phyloP scores from a whole-genome alignment of 2,329 filamentous ascomycete species.

The Pseudogymnoascus sp. region DNA sequence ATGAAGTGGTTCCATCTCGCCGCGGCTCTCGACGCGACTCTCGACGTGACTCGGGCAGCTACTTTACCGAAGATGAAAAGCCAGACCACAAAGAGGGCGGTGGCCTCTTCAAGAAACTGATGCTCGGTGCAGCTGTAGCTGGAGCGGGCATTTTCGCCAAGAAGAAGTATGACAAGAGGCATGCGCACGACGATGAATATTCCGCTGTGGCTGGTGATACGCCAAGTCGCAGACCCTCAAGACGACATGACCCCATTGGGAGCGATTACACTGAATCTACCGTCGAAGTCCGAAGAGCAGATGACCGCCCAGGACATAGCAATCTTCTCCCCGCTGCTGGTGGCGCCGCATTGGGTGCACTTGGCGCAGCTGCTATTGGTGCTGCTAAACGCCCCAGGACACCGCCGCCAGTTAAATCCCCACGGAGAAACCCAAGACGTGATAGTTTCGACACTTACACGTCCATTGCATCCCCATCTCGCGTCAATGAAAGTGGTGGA shows the following conservation, averaged over 20 bases:
- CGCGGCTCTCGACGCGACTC: conserved; percentile 34
- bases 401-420: conserved; percentile 35
- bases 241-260: conserved; percentile 22
- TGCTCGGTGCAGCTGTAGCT: conserved; percentile 52
- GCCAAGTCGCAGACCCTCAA: conserved; percentile 40
- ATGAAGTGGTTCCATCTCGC: conserved; percentile 46
- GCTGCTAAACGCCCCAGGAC: conserved; percentile 35
- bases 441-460: conserved; percentile 49
- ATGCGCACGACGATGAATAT: conserved; percentile 50
- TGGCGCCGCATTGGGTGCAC: neutral
- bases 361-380: conserved; percentile 37
- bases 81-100: conserved; percentile 39
- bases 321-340: conserved; percentile 1
- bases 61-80: conserved; percentile 54
- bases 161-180: conserved; percentile 47
- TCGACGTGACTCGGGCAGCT: conserved; percentile 47
- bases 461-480: conserved; percentile 51
- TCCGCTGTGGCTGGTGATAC: conserved; percentile 56
- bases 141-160: conserved; percentile 57
- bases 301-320: conserved; percentile 29
- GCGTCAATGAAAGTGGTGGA: conserved; percentile 40
- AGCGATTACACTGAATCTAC: conserved; percentile 42
- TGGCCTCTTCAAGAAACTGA: conserved; percentile 53
- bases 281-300: conserved; percentile 18
- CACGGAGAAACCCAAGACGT: conserved; percentile 34